A percentile compares a stretch with the other conserved stretches of the same genome.
These are phyloP conservation scores for Dryadomyces quercus-mongolicae DNA, from an alignment of 2,329 filamentous ascomycete genomes.

Conservation along the genomic window DNA sequence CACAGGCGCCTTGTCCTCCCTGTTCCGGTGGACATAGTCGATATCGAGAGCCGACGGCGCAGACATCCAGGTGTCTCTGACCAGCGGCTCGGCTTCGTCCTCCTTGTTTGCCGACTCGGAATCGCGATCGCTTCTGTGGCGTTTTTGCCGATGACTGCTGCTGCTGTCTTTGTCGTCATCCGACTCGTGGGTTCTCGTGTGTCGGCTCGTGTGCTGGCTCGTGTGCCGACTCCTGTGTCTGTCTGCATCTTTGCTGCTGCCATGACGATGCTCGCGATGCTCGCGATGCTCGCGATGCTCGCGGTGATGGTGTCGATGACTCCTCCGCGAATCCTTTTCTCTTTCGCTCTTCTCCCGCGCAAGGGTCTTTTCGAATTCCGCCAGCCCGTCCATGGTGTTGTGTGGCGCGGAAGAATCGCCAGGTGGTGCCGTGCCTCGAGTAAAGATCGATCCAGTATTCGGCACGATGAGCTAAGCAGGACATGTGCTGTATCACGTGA, in stretches of 20 bases:
- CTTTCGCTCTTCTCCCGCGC: conserved; percentile 23
- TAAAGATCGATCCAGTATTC: too few species aligned
- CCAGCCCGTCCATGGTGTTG: conserved; percentile 15
- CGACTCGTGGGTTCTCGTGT: not conserved
- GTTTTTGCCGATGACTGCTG: not conserved
- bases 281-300: not conserved
- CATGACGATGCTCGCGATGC: not conserved
- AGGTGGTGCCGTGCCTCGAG: too few species aligned
- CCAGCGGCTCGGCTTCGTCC: not conserved
- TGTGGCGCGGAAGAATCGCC: too few species aligned
- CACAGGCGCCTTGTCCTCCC: conserved; percentile 13
- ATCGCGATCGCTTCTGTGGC: not conserved
- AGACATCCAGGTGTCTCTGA: conserved; percentile 86
- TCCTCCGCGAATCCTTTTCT: conserved; percentile 11
- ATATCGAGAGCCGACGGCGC: conserved; percentile 70
- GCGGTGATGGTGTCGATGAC: conserved; percentile 12
- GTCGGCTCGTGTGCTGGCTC: not conserved
- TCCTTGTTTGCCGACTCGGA: not conserved
- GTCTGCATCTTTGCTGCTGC: not conserved
- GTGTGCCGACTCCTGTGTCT: not conserved
- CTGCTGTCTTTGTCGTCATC: not conserved
- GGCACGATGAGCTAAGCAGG: too few species aligned
- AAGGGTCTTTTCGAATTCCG: conserved; percentile 25
- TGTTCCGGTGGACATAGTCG: conserved; percentile 63
- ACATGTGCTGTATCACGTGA: not conserved